phyloP scores from a whole-genome alignment of 345 rosid species.

The Hevea brasiliensis region DNA sequence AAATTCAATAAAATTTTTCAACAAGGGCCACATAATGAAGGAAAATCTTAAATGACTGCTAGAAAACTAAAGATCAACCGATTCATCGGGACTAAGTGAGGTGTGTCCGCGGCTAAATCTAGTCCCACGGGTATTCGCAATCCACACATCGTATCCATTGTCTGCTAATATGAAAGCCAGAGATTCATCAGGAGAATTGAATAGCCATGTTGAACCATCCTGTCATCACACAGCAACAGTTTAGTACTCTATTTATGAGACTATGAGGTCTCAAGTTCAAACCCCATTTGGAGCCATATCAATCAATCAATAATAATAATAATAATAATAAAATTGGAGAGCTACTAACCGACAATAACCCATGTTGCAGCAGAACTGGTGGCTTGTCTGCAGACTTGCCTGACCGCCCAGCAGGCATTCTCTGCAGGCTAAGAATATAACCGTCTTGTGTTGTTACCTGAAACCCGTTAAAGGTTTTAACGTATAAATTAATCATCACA shows the following conservation, averaged over 20 bases:
- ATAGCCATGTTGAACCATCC: constrained; percentile 43
- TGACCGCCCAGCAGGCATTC: constrained; percentile 32
- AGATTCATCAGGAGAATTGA: constrained; percentile 32
- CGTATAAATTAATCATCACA: neutral
- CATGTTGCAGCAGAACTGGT: constrained; percentile 57
- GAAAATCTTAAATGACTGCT: neutral
- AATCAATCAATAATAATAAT: too few species aligned
- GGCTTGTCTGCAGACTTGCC: constrained; percentile 36
- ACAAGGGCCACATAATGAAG: neutral
- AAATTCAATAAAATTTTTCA: too few species aligned
- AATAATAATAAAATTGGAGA: neutral
- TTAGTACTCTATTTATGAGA: too few species aligned
- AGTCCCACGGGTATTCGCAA: constrained; percentile 46
- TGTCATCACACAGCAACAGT: constrained; percentile 7
- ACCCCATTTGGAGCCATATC: too few species aligned
- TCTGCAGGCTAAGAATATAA: constrained; percentile 48
- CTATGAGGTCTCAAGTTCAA: too few species aligned
- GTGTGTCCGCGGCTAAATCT: constrained; percentile 35
- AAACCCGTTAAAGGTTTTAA: neutral
- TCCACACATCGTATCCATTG: constrained; percentile 47
- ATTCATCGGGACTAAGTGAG: constrained; percentile 30
- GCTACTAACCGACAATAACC: constrained; percentile 38
- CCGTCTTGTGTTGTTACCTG: constrained; percentile 57
- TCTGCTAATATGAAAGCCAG: constrained; percentile 43
- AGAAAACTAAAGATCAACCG: constrained; percentile 7